These are phyloP conservation scores for Primulina eburnea DNA, from an alignment of 257 asterid species.

Conservation along the genomic window DNA sequence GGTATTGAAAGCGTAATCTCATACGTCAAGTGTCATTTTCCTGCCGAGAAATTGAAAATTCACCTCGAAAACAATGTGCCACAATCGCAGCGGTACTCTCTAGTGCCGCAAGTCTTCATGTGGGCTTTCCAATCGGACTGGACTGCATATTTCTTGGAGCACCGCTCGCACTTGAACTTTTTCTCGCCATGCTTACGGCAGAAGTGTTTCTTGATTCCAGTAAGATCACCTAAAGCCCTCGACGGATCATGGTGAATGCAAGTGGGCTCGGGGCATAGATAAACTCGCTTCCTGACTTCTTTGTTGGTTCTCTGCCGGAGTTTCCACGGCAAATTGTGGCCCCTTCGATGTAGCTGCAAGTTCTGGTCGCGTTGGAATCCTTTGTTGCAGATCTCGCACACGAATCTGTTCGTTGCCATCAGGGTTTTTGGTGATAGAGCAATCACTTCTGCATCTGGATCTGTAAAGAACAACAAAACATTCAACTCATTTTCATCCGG, in stretches of 20 bases:
- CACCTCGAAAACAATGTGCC: constrained; percentile 91
- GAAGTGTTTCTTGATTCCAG: constrained; percentile 88
- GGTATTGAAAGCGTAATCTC: background rate
- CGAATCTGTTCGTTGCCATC: constrained; percentile 75
- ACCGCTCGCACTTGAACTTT: constrained; percentile 78
- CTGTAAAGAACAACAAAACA: constrained; percentile 30
- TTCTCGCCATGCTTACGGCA: constrained; percentile 94
- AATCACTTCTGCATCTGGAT: constrained; percentile 90
- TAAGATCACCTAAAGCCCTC: constrained; percentile 86
- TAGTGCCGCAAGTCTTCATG: constrained; percentile 86
- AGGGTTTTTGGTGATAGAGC: constrained; percentile 73
- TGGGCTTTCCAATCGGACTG: constrained; percentile 94
- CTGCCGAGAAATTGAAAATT: background rate
- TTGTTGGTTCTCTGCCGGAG: constrained; percentile 62
- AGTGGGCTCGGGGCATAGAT: constrained; percentile 70
- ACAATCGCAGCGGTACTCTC: constrained; percentile 87
- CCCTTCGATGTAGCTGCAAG: constrained; percentile 84
- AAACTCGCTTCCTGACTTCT: constrained; percentile 67
- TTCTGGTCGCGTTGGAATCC: constrained; percentile 96
- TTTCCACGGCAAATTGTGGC: constrained; percentile 96
- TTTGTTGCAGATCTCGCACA: constrained; percentile 91
- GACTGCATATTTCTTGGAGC: constrained; percentile 82
- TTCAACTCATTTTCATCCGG: background rate
- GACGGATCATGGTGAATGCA: constrained; percentile 82
- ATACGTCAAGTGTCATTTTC: too few relatives aligned